Base-by-base conservation (phyloP, 139 green algal genomes). In the Mesotaenium endlicherianum region DNA sequence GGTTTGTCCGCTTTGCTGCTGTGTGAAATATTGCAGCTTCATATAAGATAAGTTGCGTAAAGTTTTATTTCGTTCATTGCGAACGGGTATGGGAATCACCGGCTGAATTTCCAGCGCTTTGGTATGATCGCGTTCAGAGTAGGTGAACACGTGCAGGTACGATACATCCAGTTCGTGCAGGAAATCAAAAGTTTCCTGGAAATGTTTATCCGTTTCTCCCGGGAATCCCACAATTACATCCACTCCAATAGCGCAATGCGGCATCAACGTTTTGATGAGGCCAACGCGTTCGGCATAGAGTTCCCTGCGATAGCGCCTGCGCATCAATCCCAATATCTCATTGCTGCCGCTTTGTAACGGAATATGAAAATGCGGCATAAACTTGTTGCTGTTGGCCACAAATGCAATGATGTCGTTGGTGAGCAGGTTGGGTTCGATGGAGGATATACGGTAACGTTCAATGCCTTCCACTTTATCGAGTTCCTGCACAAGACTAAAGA, bases 171-270 rank as follows among this genome's bases (percentile, higher is more conserved):
- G 11, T 26, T 57, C 47, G 11, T 57, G 8, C 47, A 97, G 92
- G 49, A 98, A 84, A 6, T 49, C 70, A 83, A 95, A 90, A 11
- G 94, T 97, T 26, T 80, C 47, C 80, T 92, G 45, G 83, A 95
- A 97, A 90, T 96, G 93, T 88, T 97, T 94, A 88, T 97, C 94
- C 8, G 91, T 96, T 90, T 97, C 94, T 16, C 92, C 89, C 43
- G 95, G 95, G 87, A 97, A 98, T 34, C 95, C 95, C 30, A 98
- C 95, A 75, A 98, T 97, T 4, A 91, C 94, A 77, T 98, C 95
- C 0, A 94, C 94, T 50, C 86, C 93, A 75, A 98, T 90, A n/a
- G 89, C 94, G 6, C 93, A 93, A 70, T 97, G 92, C 0, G 95
- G 95, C 94, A 97, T 97, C 87, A 94, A 91, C 81, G n/a, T n/a